These are phyloP conservation scores for Spatholobus suberectus DNA, from an alignment of 306 rosid species.

Conservation along the genomic window DNA sequence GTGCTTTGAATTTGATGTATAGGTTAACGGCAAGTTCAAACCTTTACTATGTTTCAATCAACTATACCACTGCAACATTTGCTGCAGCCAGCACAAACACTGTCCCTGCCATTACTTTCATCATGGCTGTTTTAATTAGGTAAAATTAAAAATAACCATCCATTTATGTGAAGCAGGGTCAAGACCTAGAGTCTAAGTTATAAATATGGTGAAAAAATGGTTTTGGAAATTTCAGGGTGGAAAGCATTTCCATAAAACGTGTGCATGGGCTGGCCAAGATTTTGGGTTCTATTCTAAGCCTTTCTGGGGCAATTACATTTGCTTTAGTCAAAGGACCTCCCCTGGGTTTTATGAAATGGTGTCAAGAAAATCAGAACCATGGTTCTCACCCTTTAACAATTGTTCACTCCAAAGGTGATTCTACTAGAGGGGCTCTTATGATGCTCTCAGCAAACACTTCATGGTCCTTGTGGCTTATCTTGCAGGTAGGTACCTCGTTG, in stretches of 20 bases:
- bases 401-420: slow-evolving; percentile 49
- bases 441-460: slow-evolving; percentile 84
- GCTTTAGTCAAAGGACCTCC: slow-evolving; percentile 82
- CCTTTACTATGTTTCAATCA: slow-evolving; percentile 78
- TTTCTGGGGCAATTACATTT: slow-evolving; percentile 79
- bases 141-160: neutral
- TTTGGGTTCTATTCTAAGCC: slow-evolving; percentile 64
- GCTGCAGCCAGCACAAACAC: slow-evolving; percentile 89
- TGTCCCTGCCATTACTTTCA: slow-evolving; percentile 81
- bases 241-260: slow-evolving; percentile 59
- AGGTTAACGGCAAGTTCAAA: slow-evolving; percentile 85
- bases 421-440: slow-evolving; percentile 68
- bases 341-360: slow-evolving; percentile 58
- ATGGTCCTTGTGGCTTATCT: slow-evolving; percentile 90
- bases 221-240: slow-evolving; percentile 61
- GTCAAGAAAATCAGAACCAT: slow-evolving; percentile 38
- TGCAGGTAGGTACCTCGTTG: slow-evolving; percentile 60
- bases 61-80: slow-evolving; percentile 86
- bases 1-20: neutral
- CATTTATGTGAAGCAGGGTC: neutral
- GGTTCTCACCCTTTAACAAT: neutral
- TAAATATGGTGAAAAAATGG: neutral
- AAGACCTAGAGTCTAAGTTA: neutral
- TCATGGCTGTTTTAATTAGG: slow-evolving; percentile 75
- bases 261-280: slow-evolving; percentile 77